Evolutionary conservation across 129 eudicot species (phyloP).

Genomic region (Silybum marianum): DNA sequence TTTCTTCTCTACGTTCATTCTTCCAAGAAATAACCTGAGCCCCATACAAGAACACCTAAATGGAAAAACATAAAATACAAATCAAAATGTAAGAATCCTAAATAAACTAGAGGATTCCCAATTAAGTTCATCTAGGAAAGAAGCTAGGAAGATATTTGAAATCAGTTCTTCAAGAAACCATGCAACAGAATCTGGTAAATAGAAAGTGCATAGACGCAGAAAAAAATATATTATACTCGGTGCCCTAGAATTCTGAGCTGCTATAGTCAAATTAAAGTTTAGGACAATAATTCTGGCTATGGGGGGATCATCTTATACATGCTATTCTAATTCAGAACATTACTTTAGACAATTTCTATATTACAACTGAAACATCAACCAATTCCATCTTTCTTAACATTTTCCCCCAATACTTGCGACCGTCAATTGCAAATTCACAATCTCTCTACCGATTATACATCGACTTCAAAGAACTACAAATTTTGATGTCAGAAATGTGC

Average conservation of each 20-base stretch:
- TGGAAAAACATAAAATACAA: not conserved
- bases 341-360: not conserved
- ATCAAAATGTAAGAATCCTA: slow-evolving; percentile 10
- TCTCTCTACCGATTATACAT: not conserved
- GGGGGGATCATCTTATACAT: not conserved
- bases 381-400: not conserved
- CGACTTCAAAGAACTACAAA: not conserved
- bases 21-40: slow-evolving; percentile 97
- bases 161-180: slow-evolving; percentile 13
- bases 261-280: slow-evolving; percentile 10
- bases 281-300: not conserved
- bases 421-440: slow-evolving; percentile 4
- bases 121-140: not conserved
- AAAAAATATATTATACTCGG: not conserved
- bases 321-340: not conserved
- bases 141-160: slow-evolving; percentile 11
- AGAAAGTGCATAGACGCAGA: not conserved
- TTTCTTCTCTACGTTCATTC: slow-evolving; percentile 84
- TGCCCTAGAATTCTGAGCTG: slow-evolving; percentile 22
- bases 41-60: slow-evolving; percentile 75
- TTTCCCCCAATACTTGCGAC: not conserved
- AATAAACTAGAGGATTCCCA: slow-evolving; percentile 5
- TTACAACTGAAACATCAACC: slow-evolving; percentile 15
- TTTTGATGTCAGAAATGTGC: slow-evolving; percentile 15
- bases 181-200: slow-evolving; percentile 9